Base-by-base conservation (phyloP, 2,329 filamentous ascomycete genomes). In the Karstenula rhodostoma region DNA sequence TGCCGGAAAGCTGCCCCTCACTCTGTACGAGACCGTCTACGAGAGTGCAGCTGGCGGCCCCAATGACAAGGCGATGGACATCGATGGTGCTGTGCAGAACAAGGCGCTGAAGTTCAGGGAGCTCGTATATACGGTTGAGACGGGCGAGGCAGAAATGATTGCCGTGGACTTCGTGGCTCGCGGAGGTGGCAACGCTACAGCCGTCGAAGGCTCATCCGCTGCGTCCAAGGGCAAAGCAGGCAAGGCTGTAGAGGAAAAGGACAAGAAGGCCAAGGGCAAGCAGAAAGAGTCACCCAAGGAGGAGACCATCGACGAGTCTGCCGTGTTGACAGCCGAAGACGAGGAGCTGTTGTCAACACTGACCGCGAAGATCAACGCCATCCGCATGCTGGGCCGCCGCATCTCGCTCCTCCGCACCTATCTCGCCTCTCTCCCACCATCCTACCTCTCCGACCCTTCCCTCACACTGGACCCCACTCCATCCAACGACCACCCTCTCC, bases 121-220 rank as follows among this genome's bases (percentile, higher is more conserved):
- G 73, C 80, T 98, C 10, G 87, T 90, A 1, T 98, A 95, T 77
- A 90, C 90, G 0, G 89, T 98, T 1, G 95, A 98, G 80, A 97
- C 94, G 0, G 93, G 92, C 10, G 94, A 98, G 77, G 94, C 94
- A 1, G 95, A 99, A 78, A 97, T 97, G 93, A 98, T 99, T 67
- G 91, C 92, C 68, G 92, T 99, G 72, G 93, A 97, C 78, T 96
- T 94, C 67, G 90, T 99, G 22, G 94, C 94, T 0, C 89, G 90
- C 55, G 92, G 91, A 42, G 91, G 91, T 49, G 92, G 91, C 50
- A 94, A 92, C 71, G 94, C 93, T 25, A 89, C 90, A 12, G 87
- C 87, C 33, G 75, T 75, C 1, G 73, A 69, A 70, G 79, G 73
- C 68, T 75, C 60, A 70, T 73, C 60, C 4, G 66, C 69, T 6